Percentiles rank a stretch among this genome's conserved stretches.
phyloP scores from a whole-genome alignment of 164 flowering plant species.

The Tinospora cordifolia region DNA sequence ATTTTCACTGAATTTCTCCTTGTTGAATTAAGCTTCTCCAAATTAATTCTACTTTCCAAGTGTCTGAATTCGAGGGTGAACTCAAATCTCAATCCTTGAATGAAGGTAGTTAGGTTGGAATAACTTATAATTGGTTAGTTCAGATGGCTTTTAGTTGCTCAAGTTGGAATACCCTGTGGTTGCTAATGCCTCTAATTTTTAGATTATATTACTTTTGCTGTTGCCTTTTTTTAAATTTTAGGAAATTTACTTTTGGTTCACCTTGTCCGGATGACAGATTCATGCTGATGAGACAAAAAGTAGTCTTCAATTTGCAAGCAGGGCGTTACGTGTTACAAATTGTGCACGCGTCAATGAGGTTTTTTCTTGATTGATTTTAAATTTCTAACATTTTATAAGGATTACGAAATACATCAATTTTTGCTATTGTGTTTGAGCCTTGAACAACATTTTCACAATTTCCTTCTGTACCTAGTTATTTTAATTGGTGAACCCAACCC shows the following conservation, averaged over 20 bases:
- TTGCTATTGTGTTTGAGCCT: not conserved
- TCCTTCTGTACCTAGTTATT: no score
- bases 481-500: conserved; percentile 6
- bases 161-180: not conserved
- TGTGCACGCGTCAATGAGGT: conserved; percentile 97
- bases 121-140: no score
- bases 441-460: no score
- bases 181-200: not conserved
- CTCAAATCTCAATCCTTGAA: no score
- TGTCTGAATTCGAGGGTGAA: no score
- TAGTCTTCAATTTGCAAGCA: conserved; percentile 96
- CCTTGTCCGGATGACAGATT: conserved; percentile 43
- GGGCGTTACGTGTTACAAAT: conserved; percentile 91
- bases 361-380: conserved; percentile 7
- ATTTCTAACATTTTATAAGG: not conserved
- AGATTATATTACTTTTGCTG: not conserved
- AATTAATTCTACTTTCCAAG: no score
- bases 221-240: not conserved
- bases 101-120: not conserved
- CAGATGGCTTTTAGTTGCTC: not conserved
- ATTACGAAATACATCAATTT: not conserved
- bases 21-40: no score
- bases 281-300: conserved; percentile 97
- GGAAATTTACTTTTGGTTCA: not conserved
- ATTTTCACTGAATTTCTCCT: no score